phyloP scores from a whole-genome alignment of 306 rosid genomes.

The Quercus aquifolioides region DNA sequence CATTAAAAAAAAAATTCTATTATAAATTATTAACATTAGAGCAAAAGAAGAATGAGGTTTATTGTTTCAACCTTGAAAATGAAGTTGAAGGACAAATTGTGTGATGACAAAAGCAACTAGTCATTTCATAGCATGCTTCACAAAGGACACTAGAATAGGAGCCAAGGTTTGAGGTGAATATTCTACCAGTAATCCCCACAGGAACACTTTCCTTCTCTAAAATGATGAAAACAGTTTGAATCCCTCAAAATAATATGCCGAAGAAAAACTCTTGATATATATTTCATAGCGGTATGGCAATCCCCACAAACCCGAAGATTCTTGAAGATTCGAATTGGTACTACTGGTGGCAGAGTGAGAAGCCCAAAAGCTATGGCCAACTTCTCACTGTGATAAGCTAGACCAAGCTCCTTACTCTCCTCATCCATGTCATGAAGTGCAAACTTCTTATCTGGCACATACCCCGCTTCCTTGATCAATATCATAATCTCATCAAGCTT shows the following conservation, averaged over 20 bases:
- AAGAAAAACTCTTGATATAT: constrained; percentile 46
- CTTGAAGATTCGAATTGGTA: constrained; percentile 74
- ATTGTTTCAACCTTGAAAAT: not conserved
- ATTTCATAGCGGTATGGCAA: constrained; percentile 86
- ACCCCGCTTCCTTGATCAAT: constrained; percentile 70
- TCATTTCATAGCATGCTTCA: not conserved
- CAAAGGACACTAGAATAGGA: not conserved
- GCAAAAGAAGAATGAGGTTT: not conserved
- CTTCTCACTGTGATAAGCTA: constrained; percentile 79
- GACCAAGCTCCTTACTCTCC: constrained; percentile 74
- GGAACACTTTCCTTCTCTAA: constrained; percentile 69
- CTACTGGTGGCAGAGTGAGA: constrained; percentile 50
- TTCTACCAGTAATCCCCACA: constrained; percentile 90
- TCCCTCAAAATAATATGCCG: constrained; percentile 82
- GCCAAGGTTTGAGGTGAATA: not conserved
- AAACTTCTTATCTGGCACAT: constrained; percentile 67
- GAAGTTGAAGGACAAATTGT: constrained; percentile 13
- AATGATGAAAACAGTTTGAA: constrained; percentile 90
- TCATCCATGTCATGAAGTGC: constrained; percentile 78
- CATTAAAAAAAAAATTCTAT: not conserved
- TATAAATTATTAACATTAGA: not conserved
- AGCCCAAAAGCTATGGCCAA: constrained; percentile 81
- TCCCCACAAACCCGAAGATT: constrained; percentile 91
- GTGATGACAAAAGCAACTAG: constrained; percentile 5
- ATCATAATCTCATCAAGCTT: constrained; percentile 61